These are phyloP conservation scores for Triadica sebifera DNA, from an alignment of 345 rosid genomes.

Conservation along the genomic window DNA sequence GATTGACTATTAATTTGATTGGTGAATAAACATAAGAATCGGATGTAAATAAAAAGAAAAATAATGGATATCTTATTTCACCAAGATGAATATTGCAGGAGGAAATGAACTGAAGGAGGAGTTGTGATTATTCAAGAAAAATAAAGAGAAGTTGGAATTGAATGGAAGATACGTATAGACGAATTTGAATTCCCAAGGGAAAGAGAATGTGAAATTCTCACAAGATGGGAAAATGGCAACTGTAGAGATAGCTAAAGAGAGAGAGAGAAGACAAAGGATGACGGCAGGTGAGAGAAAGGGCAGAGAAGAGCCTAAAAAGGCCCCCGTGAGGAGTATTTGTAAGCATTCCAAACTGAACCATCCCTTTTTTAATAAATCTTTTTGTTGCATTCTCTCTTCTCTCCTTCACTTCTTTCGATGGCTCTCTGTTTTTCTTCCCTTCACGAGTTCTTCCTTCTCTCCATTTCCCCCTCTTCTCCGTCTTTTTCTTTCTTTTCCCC, in stretches of 20 bases:
- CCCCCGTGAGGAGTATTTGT: slow-evolving; percentile 68
- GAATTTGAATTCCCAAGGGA: slow-evolving; percentile 2
- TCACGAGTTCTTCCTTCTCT: slow-evolving; percentile 48
- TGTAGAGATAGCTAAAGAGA: slow-evolving; percentile 26
- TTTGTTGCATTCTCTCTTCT: slow-evolving; percentile 36
- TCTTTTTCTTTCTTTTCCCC: background rate
- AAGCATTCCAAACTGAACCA: slow-evolving; percentile 36
- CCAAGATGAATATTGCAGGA: too few relatives aligned
- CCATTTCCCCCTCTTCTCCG: background rate
- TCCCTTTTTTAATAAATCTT: too few relatives aligned
- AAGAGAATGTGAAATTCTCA: too few relatives aligned
- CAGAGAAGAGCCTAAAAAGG: too few relatives aligned
- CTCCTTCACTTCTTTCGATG: slow-evolving; percentile 49
- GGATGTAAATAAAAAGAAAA: too few relatives aligned
- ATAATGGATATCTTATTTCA: too few relatives aligned
- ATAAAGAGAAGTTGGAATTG: too few relatives aligned
- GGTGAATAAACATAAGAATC: too few relatives aligned
- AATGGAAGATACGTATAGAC: too few relatives aligned
- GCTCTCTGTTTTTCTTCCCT: slow-evolving; percentile 1
- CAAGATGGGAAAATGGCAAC: slow-evolving; percentile 24
- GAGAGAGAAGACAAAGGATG: slow-evolving; percentile 29
- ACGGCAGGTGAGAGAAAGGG: slow-evolving; percentile 22
- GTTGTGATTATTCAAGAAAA: too few relatives aligned
- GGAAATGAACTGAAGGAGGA: too few relatives aligned
- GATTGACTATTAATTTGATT: too few relatives aligned